These are phyloP conservation scores for Pistacia vera DNA, from an alignment of 345 rosid species.

Conservation along the genomic window DNA sequence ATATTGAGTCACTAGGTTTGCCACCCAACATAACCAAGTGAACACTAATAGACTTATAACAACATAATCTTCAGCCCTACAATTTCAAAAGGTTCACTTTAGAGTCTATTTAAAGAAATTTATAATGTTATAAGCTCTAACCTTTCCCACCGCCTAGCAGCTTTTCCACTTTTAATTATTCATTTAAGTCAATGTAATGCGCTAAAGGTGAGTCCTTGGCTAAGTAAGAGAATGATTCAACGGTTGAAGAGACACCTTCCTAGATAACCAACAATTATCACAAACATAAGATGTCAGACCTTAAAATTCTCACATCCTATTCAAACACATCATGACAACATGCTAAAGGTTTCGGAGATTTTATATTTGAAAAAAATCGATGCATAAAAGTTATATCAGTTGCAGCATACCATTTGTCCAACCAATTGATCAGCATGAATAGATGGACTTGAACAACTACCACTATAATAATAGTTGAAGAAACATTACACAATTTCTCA, in stretches of 20 bases:
- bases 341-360: too few species aligned
- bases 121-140: conserved; percentile 33
- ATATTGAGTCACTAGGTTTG: neutral
- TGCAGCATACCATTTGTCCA: too few species aligned
- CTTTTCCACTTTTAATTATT: conserved; percentile 69
- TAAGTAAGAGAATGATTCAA: conserved; percentile 67
- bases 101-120: conserved; percentile 4
- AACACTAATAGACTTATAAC: neutral
- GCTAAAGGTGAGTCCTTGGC: conserved; percentile 40
- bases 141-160: conserved; percentile 90
- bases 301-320: neutral
- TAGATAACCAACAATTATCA: conserved; percentile 35
- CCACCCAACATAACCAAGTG: neutral
- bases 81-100: conserved; percentile 1
- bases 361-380: too few species aligned
- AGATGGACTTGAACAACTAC: too few species aligned
- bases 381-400: too few species aligned
- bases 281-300: neutral
- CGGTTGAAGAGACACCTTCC: conserved; percentile 75
- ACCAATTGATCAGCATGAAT: too few species aligned
- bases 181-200: conserved; percentile 32
- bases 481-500: too few species aligned
- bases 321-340: neutral
- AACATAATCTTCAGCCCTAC: conserved; percentile 17
- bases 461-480: too few species aligned